Percentiles rank a stretch among this genome's conserved stretches.
Evolutionary conservation across 2,329 filamentous ascomycete species (phyloP).

Genomic region (Ceratocystis harringtonii): DNA sequence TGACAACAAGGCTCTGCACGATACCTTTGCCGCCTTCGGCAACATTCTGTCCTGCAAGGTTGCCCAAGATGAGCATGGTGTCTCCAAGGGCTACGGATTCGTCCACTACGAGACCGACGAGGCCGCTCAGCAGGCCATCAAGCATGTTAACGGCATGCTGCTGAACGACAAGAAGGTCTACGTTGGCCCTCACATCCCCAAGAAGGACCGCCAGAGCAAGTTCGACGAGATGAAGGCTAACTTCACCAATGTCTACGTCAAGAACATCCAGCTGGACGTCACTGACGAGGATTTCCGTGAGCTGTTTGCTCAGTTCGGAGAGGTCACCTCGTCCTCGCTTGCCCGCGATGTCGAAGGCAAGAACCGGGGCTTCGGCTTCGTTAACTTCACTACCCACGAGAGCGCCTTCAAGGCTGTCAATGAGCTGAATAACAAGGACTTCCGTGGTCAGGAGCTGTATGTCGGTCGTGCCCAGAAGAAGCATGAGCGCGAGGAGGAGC

Average conservation of each 20-base stretch:
- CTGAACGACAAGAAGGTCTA: constrained; percentile 99
- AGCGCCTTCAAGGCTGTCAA: constrained; percentile 75
- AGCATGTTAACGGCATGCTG: constrained; percentile 99
- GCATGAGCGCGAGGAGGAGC: constrained; percentile 98
- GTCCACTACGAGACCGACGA: constrained; percentile 99
- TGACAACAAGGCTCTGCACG: constrained; percentile 99
- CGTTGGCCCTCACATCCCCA: constrained; percentile 96
- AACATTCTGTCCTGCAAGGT: constrained; percentile 99
- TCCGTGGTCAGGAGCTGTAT: constrained; percentile 90
- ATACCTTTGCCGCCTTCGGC: constrained; percentile 96
- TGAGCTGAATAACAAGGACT: constrained; percentile 78
- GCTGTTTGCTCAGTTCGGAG: constrained; percentile 80
- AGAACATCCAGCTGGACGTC: constrained; percentile 79
- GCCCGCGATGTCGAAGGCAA: constrained; percentile 80
- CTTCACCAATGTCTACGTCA: constrained; percentile 99
- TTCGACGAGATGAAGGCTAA: constrained; percentile 99
- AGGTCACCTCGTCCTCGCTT: constrained; percentile 90
- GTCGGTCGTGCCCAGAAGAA: constrained; percentile 99
- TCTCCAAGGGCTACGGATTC: constrained; percentile 98
- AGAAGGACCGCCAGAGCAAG: constrained; percentile 99
- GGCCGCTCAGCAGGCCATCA: constrained; percentile 91
- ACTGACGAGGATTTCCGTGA: constrained; percentile 89
- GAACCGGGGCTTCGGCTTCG: constrained; percentile 89
- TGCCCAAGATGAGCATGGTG: constrained; percentile 88
- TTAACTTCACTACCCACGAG: constrained; percentile 90